Percentiles rank a stretch among this genome's conserved stretches.
Conservation (phyloP, 768 basidiomycete species). For the Boletales sp. region DNA sequence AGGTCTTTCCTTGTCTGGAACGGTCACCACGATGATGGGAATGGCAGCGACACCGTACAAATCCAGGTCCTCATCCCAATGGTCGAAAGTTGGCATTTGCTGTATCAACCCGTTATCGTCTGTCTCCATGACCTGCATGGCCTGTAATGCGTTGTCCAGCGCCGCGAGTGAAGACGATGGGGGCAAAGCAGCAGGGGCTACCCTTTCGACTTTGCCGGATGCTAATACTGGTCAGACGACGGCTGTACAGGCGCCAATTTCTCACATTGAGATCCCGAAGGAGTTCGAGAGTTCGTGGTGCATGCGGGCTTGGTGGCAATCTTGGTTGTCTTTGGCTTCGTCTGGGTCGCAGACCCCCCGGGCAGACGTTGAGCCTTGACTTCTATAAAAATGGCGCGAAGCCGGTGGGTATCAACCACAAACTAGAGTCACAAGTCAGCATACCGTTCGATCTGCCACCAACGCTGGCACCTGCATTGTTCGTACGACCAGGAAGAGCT, state of each 20-base stretch:
- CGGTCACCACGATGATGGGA: too few relatives aligned
- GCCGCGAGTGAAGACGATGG: conserved; percentile 9
- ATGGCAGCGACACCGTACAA: too few relatives aligned
- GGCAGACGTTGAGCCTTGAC: conserved; percentile 6
- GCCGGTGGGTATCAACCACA: neutral
- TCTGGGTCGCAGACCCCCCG: conserved; percentile 17
- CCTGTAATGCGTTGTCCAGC: conserved; percentile 7
- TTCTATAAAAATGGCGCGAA: conserved; percentile 1
- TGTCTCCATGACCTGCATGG: too few relatives aligned
- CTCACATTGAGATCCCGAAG: conserved; percentile 7
- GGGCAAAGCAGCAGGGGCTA: neutral
- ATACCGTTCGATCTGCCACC: conserved; percentile 3
- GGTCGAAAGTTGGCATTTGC: too few relatives aligned
- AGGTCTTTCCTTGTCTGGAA: too few relatives aligned
- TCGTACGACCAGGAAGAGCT: neutral
- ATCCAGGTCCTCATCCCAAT: too few relatives aligned
- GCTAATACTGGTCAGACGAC: conserved; percentile 3
- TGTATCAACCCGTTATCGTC: too few relatives aligned
- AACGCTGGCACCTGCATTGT: neutral
- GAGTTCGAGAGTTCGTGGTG: neutral
- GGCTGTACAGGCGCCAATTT: neutral
- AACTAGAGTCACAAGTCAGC: neutral
- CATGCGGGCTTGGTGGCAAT: neutral
- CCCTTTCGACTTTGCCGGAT: neutral
- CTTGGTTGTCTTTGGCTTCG: neutral